Conservation (phyloP, 768 basidiomycete species). For the Psilocybe sp. region DNA sequence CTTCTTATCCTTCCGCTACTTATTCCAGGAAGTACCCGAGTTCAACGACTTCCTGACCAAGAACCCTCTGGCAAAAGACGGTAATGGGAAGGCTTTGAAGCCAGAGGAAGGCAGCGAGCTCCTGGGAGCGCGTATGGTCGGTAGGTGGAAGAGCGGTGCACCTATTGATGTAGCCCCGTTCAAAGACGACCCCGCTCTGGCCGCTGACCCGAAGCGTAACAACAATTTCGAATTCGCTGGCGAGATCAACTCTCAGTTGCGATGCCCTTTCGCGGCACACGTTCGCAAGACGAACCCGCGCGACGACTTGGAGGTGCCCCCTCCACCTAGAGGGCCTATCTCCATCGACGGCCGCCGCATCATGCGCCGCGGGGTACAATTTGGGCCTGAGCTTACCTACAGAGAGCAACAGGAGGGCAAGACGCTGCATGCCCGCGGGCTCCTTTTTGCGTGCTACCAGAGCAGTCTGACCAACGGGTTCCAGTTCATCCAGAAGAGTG, state of each 20-base stretch:
- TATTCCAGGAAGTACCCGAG: slow-evolving; percentile 49
- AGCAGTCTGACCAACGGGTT: slow-evolving; percentile 37
- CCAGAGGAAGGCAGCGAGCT: slow-evolving; percentile 36
- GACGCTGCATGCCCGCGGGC: slow-evolving; percentile 42
- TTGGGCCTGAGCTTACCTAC: slow-evolving; percentile 45
- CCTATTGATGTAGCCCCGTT: slow-evolving; percentile 42
- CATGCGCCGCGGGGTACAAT: slow-evolving; percentile 47
- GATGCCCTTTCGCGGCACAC: slow-evolving; percentile 46
- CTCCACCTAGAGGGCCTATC: background rate
- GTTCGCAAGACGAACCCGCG: slow-evolving; percentile 45
- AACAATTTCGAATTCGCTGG: slow-evolving; percentile 40
- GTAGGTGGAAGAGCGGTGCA: slow-evolving; percentile 53
- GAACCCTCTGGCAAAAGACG: slow-evolving; percentile 33
- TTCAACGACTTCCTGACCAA: slow-evolving; percentile 42
- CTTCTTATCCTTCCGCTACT: slow-evolving; percentile 49
- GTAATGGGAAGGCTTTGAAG: slow-evolving; percentile 23
- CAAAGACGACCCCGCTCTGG: slow-evolving; percentile 35
- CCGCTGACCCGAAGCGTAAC: slow-evolving; percentile 32
- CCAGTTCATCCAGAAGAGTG: slow-evolving; percentile 37
- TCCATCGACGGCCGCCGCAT: slow-evolving; percentile 34
- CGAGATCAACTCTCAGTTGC: slow-evolving; percentile 27
- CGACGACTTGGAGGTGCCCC: slow-evolving; percentile 32
- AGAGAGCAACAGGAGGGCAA: slow-evolving; percentile 30
- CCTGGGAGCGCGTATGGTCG: slow-evolving; percentile 34
- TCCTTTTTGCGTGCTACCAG: slow-evolving; percentile 42